Evolutionary conservation across 2,329 filamentous ascomycete genomes (phyloP), one percentile per base, ranked within the genome.

Genomic region (Sarocladiaceae sp.): DNA sequence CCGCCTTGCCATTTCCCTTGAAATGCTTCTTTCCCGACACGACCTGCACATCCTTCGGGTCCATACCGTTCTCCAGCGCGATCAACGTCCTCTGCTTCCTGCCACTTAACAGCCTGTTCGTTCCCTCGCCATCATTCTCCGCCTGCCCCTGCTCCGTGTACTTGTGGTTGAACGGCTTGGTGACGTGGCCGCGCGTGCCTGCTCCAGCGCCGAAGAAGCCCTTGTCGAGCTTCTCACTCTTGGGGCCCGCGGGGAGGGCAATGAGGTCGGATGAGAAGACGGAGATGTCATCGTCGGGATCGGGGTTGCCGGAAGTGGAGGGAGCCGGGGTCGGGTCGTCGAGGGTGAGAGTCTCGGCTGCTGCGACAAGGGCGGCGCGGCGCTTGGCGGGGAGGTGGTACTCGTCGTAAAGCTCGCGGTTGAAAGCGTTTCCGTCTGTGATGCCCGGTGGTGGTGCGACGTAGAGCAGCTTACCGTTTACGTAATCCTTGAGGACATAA

Each of bases 401-500:
- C 35, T 84, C 72, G 57, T 95, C 85, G 64, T 97, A 97, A 4
- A 97, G 80, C 47, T 94, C 90, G 41, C 74, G 71, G 67, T 98
- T 98, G 74, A 97, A 98, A 44, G 83, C 78, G 40, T 69, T 68
- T 1, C 80, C 70, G 53, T 96, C 85, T 31, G 85, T 78, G 23
- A 82, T 76, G 4, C 68, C 68, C 0, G 90, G 90, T 0, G 93
- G 93, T 56, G 91, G 83, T 18, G 45, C 37, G 53, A 89, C 93
- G 68, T 85, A 97, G 5, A 97, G 76, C 0, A 98, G 77, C 67
- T 96, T 97, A 50, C 93, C 93, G 60, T 85, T 95, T 54, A 98
- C 93, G 58, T 97, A 98, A 67, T 98, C 93, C 63, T 98, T 98
- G 20, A 98, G 76, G 13, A 98, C 76, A 54, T 88, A 85, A 44